phyloP scores from a whole-genome alignment of 2,329 filamentous ascomycete genomes.

The Tothia fuscella region DNA sequence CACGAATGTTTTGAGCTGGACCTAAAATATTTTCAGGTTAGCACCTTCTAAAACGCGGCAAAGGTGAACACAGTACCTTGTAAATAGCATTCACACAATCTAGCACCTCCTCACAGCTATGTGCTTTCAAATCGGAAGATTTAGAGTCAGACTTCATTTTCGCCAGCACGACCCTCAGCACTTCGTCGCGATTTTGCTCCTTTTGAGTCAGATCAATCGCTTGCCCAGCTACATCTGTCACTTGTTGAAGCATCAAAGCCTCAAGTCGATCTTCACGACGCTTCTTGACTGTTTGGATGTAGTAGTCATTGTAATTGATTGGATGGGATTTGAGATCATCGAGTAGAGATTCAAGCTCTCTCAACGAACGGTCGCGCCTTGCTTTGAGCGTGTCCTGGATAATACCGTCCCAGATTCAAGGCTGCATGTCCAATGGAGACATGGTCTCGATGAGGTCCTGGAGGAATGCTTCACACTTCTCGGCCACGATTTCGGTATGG shows the following conservation, averaged over 20 bases:
- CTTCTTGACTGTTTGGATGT: constrained; percentile 27
- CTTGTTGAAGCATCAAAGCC: background rate
- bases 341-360: background rate
- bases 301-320: constrained; percentile 40
- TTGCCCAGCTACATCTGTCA: background rate
- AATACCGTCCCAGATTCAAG: constrained; percentile 20
- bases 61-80: constrained; percentile 19
- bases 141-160: background rate
- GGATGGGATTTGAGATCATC: background rate
- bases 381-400: background rate
- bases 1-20: constrained; percentile 26
- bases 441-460: constrained; percentile 23
- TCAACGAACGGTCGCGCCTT: background rate
- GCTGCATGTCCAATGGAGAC: constrained; percentile 29
- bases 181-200: background rate
- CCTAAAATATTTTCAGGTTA: constrained; percentile 12
- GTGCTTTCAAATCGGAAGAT: constrained; percentile 7
- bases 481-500: constrained; percentile 27
- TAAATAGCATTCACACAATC: constrained; percentile 26
- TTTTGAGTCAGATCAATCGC: background rate
- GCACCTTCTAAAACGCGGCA: background rate
- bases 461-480: constrained; percentile 25
- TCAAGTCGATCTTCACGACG: background rate
- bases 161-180: background rate
- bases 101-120: constrained; percentile 24